These are phyloP conservation scores for Cryphonectria japonica DNA, from an alignment of 2,329 filamentous ascomycete species.

Conservation along the genomic window DNA sequence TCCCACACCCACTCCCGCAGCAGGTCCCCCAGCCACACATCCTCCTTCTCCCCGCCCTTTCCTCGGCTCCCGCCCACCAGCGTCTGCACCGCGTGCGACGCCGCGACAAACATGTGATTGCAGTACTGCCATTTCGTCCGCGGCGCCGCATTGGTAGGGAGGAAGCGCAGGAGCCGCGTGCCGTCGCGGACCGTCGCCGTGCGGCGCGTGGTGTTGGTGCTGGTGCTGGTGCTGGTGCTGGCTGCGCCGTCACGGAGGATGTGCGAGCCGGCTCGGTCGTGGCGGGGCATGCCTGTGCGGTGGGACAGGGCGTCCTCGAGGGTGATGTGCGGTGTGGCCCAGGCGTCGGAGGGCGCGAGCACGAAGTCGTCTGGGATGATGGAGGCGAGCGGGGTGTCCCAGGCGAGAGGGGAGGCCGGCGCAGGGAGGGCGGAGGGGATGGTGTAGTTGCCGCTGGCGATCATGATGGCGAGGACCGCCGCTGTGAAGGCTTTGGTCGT, in stretches of 20 bases:
- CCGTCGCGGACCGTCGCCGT: conserved; percentile 41
- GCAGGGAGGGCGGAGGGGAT: conserved; percentile 28
- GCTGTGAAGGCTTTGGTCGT: conserved; percentile 60
- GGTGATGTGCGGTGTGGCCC: conserved; percentile 50
- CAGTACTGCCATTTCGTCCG: conserved; percentile 52
- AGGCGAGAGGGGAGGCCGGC: conserved; percentile 43
- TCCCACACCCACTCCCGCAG: conserved; percentile 46
- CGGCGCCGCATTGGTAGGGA: conserved; percentile 45
- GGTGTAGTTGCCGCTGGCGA: conserved; percentile 46
- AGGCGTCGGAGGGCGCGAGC: conserved; percentile 39
- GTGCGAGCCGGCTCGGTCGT: conserved; percentile 41
- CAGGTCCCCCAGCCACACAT: conserved; percentile 42
- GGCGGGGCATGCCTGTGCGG: conserved; percentile 52
- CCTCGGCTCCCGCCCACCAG: conserved; percentile 38
- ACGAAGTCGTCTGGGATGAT: conserved; percentile 56
- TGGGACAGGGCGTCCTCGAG: conserved; percentile 58
- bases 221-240: too few relatives aligned
- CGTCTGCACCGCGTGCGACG: conserved; percentile 50
- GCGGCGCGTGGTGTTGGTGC: conserved; percentile 12
- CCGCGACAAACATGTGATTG: conserved; percentile 56
- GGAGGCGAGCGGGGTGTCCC: conserved; percentile 49
- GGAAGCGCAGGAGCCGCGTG: conserved; percentile 46
- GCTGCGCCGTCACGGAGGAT: conserved; percentile 36
- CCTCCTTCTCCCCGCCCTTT: too few relatives aligned
- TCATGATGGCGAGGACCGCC: conserved; percentile 51